Percentiles rank a stretch among this genome's conserved stretches.
Evolutionary conservation across 352 stramenopile species (phyloP).

Genomic region (Globisporangium cylindrosporum): DNA sequence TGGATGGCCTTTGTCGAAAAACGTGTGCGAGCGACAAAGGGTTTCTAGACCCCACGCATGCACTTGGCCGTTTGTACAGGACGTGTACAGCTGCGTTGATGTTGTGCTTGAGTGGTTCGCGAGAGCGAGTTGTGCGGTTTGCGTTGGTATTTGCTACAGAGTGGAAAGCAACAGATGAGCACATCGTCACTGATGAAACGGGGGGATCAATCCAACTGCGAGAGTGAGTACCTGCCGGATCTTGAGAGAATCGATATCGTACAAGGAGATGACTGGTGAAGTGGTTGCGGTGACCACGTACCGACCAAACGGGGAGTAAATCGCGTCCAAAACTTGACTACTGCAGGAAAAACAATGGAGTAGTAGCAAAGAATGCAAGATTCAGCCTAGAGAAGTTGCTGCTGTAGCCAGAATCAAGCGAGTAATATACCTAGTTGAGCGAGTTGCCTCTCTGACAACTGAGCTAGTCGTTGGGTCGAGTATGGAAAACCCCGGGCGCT

Average conservation of each 20-base stretch:
- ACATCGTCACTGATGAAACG: background rate
- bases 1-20: slow-evolving; percentile 31
- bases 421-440: slow-evolving; percentile 10
- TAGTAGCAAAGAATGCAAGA: background rate
- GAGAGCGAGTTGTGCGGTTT: slow-evolving; percentile 35
- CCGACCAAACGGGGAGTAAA: slow-evolving; percentile 37
- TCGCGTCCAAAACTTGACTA: slow-evolving; percentile 33
- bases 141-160: slow-evolving; percentile 46
- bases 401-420: background rate
- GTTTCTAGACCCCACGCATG: slow-evolving; percentile 42
- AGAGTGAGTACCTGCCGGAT: slow-evolving; percentile 36
- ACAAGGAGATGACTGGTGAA: slow-evolving; percentile 50
- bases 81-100: slow-evolving; percentile 32
- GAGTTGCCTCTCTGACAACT: slow-evolving; percentile 17
- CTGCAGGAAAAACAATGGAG: background rate
- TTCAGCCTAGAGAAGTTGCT: background rate
- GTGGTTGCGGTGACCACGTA: slow-evolving; percentile 50
- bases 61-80: slow-evolving; percentile 35
- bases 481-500: slow-evolving; percentile 34
- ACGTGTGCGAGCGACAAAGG: slow-evolving; percentile 30
- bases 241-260: slow-evolving; percentile 44
- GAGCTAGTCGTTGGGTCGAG: slow-evolving; percentile 28
- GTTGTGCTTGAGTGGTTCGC: slow-evolving; percentile 13
- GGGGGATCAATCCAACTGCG: background rate
- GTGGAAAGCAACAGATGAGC: background rate